Conservation (phyloP, 805 yeast genomes). For the Hanseniaspora clermontiae region DNA sequence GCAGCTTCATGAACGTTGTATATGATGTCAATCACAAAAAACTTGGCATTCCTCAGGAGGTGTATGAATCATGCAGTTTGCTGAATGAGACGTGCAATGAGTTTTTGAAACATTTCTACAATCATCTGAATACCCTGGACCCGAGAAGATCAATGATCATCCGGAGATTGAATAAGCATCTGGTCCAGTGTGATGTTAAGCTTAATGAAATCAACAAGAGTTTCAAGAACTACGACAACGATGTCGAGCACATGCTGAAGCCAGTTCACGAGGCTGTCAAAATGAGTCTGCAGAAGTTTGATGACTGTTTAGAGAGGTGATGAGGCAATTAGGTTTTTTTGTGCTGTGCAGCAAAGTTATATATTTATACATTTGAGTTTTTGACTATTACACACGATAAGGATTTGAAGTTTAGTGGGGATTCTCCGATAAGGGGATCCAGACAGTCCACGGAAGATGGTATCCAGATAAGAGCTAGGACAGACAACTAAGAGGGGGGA, state of each 20-base stretch:
- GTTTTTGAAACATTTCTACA: conserved; percentile 65
- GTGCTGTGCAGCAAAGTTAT: no score
- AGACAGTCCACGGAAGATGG: no score
- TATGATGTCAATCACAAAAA: conserved; percentile 10
- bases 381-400: no score
- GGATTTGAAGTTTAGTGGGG: not conserved
- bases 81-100: conserved; percentile 65
- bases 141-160: conserved; percentile 34
- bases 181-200: conserved; percentile 38
- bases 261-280: conserved; percentile 11
- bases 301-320: conserved; percentile 3
- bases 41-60: conserved; percentile 15
- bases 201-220: conserved; percentile 35
- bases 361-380: no score
- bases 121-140: conserved; percentile 41
- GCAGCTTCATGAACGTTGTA: not conserved
- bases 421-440: no score
- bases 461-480: no score
- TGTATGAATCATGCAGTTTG: conserved; percentile 41
- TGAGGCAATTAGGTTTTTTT: not conserved
- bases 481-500: no score
- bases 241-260: not conserved
- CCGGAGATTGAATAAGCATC: conserved; percentile 36
- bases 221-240: not conserved
- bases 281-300: conserved; percentile 10